Conservation (phyloP, 495 filamentous ascomycete genomes). For the Aspergillus biplanus region DNA sequence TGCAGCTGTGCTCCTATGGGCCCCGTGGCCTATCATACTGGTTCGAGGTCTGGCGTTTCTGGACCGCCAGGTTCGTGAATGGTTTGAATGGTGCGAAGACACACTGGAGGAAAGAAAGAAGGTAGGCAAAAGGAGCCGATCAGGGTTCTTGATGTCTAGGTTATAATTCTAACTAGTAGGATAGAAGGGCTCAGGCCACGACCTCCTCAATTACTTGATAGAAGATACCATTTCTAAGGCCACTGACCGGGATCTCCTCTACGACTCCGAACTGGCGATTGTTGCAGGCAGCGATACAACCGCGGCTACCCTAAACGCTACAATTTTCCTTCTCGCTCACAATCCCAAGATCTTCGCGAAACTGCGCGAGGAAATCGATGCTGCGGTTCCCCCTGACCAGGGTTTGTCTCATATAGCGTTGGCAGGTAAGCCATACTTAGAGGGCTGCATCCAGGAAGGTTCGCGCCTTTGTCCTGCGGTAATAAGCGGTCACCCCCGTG, state of each 20-base stretch:
- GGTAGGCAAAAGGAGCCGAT: not conserved
- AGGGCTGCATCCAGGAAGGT: slow-evolving; percentile 19
- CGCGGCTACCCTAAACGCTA: slow-evolving; percentile 8
- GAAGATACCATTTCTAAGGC: slow-evolving; percentile 9
- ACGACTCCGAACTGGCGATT: slow-evolving; percentile 19
- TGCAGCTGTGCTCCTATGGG: slow-evolving; percentile 1
- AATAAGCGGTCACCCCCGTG: slow-evolving; percentile 18
- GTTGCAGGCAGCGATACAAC: slow-evolving; percentile 19
- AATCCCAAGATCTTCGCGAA: slow-evolving; percentile 15
- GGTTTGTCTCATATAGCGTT: slow-evolving; percentile 7
- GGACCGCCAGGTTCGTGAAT: not conserved
- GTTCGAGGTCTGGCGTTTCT: slow-evolving; percentile 9
- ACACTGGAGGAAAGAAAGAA: slow-evolving; percentile 13
- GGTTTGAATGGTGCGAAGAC: slow-evolving; percentile 17
- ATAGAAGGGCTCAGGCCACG: slow-evolving; percentile 4
- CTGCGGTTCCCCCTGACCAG: not conserved
- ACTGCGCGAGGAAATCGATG: slow-evolving; percentile 19
- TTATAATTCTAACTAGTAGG: not conserved
- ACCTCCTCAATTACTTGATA: slow-evolving; percentile 23
- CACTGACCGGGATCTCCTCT: slow-evolving; percentile 13
- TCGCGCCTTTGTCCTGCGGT: slow-evolving; percentile 18
- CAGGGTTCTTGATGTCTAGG: not conserved
- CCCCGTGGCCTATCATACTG: slow-evolving; percentile 11
- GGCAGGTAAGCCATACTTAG: slow-evolving; percentile 14
- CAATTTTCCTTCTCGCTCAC: slow-evolving; percentile 18